Conservation (phyloP, 2,329 filamentous ascomycete species). For the Alternaria ventricosa region DNA sequence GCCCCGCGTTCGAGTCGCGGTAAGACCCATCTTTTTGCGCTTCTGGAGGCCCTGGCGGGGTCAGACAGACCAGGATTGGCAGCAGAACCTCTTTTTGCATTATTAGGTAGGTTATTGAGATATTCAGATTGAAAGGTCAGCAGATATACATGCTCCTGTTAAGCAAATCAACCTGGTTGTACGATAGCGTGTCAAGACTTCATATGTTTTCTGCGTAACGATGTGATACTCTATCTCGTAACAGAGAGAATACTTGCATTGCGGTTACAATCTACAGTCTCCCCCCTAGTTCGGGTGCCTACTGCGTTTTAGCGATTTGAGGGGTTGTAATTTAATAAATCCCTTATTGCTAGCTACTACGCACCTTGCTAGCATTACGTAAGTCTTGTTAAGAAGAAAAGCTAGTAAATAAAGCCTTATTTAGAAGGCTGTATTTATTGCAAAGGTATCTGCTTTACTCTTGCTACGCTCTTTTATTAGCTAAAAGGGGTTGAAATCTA, state of each 20-base stretch:
- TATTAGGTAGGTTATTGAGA: background rate
- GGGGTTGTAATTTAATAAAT: too few relatives aligned
- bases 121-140: background rate
- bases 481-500: too few relatives aligned
- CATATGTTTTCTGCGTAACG: background rate
- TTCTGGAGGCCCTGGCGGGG: background rate
- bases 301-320: too few relatives aligned
- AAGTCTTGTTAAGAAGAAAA: too few relatives aligned
- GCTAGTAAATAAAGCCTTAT: too few relatives aligned
- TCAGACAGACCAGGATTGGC: background rate
- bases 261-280: background rate
- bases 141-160: background rate
- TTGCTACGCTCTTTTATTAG: too few relatives aligned
- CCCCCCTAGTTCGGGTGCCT: too few relatives aligned
- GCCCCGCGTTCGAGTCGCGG: slow-evolving; percentile 41
- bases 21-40: slow-evolving; percentile 15
- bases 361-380: too few relatives aligned
- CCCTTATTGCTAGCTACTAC: too few relatives aligned
- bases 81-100: background rate
- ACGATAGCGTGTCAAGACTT: background rate
- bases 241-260: background rate
- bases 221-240: background rate
- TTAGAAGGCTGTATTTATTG: too few relatives aligned
- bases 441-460: too few relatives aligned
- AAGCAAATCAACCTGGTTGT: background rate